Evolutionary conservation across 2,329 filamentous ascomycete species (phyloP), one percentile per base, ranked within the genome.

Genomic region (Aspergillus candidus): DNA sequence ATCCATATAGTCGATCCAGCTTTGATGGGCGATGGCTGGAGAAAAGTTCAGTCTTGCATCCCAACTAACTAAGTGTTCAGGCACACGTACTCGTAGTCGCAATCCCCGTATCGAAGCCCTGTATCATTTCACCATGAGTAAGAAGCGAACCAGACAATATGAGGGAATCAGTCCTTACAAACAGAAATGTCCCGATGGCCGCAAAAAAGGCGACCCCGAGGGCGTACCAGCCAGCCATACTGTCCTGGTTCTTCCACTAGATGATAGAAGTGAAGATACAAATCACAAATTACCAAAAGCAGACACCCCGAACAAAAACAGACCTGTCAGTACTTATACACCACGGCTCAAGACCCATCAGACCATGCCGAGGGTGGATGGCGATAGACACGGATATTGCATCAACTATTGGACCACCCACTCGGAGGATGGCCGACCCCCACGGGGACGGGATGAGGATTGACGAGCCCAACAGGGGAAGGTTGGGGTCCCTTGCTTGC

Each of bases 51-150:
- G 27, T 35, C 7, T 14, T 13, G 13, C 17, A 15, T 11, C 11
- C 14, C 14, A 18, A 15, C 12, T 4, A 8, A 35, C 15, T 10
- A n/a, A n/a, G 4, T 15, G 13, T 27, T 15, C 40, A 31, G 29
- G 35, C 14, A 27, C 18, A 62, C 68, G 62, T 47, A 75, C 71
- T 80, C 12, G 77, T 80, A 11, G 77, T 81, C 4, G 76, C 77
- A 43, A 80, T 80, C 22, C 77, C 77, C 0, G 77, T 79, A 56
- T 80, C 78, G 47, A 80, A 79, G 3, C 77, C 77, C 75, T 77
- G 51, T n/a, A 32, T 41, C 37, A 37, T 22, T 14, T 18, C 32
- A 30, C 38, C 22, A 27, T 27, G 6, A 27, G 22, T 27, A 27
- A 27, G 8, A 27, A 10, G 22, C 6, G 6, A 27, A 27, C 22